phyloP scores from a whole-genome alignment of 129 eudicot species.

The Scalesia atractyloides region DNA sequence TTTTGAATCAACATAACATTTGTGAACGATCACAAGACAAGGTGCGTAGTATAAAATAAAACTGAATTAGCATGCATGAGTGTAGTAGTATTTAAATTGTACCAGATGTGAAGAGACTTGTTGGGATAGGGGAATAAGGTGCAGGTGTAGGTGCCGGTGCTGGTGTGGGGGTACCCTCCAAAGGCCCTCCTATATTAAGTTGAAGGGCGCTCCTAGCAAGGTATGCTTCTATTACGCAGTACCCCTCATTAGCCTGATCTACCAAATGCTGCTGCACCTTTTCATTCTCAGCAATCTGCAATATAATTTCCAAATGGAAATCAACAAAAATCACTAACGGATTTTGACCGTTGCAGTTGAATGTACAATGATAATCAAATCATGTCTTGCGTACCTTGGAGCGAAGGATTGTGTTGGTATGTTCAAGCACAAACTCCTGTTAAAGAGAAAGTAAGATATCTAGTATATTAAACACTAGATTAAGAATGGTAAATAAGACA shows the following conservation, averaged over 20 bases:
- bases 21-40: no score
- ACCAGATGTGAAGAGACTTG: constrained; percentile 42
- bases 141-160: background rate
- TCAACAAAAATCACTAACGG: background rate
- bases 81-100: background rate
- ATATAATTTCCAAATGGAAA: background rate
- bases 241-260: constrained; percentile 32
- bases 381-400: constrained; percentile 43
- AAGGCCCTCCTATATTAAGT: constrained; percentile 33
- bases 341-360: background rate
- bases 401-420: constrained; percentile 58
- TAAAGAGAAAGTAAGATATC: background rate
- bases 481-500: no score
- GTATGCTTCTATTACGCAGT: constrained; percentile 32
- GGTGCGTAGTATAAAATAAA: no score
- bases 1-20: no score
- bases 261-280: constrained; percentile 53
- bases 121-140: constrained; percentile 20
- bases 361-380: no score
- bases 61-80: background rate
- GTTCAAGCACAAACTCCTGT: constrained; percentile 64
- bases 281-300: constrained; percentile 59
- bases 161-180: constrained; percentile 16
- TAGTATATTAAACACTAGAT: background rate
- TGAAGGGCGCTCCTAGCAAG: constrained; percentile 38